These are phyloP conservation scores for Antitrichia curtipendula DNA, from an alignment of 225 moss, liverwort and hornwort species.

Conservation along the genomic window DNA sequence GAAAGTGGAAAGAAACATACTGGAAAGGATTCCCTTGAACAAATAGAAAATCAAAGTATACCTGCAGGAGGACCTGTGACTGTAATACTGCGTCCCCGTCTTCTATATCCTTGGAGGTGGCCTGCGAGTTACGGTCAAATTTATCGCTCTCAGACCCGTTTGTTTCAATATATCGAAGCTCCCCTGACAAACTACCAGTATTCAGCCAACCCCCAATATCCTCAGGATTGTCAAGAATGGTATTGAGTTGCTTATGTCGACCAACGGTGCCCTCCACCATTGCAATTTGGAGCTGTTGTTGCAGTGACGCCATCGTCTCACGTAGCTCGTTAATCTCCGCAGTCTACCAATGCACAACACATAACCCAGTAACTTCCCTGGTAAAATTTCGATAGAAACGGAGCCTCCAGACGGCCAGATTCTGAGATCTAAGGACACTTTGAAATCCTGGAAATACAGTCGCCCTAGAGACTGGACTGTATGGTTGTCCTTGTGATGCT, in stretches of 20 bases:
- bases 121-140: constrained; percentile 42
- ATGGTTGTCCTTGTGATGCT: background rate
- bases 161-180: constrained; percentile 73
- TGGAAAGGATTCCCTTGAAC: background rate
- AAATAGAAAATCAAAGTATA: background rate
- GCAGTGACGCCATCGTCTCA: constrained; percentile 54
- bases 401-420: background rate
- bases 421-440: background rate
- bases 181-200: constrained; percentile 67
- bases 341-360: constrained; percentile 37
- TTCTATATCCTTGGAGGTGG: constrained; percentile 68
- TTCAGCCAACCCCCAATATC: constrained; percentile 87
- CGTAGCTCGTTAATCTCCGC: constrained; percentile 73
- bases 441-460: background rate
- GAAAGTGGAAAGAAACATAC: background rate
- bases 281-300: constrained; percentile 62
- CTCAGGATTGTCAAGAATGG: constrained; percentile 68
- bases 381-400: background rate
- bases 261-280: constrained; percentile 54
- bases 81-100: constrained; percentile 42
- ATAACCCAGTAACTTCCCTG: background rate
- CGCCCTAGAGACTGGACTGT: background rate
- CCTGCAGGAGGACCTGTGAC: constrained; percentile 75
- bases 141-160: constrained; percentile 70
- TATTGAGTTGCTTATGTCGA: constrained; percentile 44